Percentiles rank a stretch among this genome's conserved stretches.
Evolutionary conservation across 441 rosid species (phyloP).

Genomic region (Metrosideros polymorpha): DNA sequence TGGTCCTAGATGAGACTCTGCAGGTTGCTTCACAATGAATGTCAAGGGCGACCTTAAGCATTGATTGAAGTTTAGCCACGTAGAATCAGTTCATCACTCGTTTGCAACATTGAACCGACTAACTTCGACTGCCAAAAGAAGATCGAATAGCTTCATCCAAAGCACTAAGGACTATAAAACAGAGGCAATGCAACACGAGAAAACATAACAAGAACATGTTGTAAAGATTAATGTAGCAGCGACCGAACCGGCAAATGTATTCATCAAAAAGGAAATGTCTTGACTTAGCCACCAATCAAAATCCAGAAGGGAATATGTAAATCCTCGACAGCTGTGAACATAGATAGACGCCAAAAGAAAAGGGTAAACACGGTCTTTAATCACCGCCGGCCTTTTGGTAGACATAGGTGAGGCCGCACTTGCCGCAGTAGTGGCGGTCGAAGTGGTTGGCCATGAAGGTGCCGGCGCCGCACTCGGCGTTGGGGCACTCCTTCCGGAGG

Average conservation of each 20-base stretch:
- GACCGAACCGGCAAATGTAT: not conserved
- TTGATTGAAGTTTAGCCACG: not conserved
- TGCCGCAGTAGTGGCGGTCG: slow-evolving; percentile 59
- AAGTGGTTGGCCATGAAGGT: slow-evolving; percentile 65
- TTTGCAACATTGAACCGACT: not conserved
- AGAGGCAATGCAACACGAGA: not conserved
- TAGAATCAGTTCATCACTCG: not conserved
- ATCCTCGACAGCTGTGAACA: not conserved
- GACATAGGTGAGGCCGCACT: slow-evolving; percentile 53
- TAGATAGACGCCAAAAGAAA: not conserved
- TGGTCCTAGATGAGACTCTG: not conserved
- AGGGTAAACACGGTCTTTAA: slow-evolving; percentile 12
- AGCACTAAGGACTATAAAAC: not conserved
- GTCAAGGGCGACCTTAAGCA: not conserved
- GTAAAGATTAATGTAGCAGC: not conserved
- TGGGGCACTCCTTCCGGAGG: slow-evolving; percentile 57
- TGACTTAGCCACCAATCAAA: not conserved
- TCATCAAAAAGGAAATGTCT: not conserved
- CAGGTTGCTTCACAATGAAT: not conserved
- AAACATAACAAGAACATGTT: not conserved
- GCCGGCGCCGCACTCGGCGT: slow-evolving; percentile 50
- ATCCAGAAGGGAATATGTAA: not conserved
- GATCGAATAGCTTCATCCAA: not conserved
- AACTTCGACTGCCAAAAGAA: not conserved
- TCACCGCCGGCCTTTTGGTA: slow-evolving; percentile 60